Conservation (phyloP, 202 grass and related monocot genomes). For the Zizania palustris region DNA sequence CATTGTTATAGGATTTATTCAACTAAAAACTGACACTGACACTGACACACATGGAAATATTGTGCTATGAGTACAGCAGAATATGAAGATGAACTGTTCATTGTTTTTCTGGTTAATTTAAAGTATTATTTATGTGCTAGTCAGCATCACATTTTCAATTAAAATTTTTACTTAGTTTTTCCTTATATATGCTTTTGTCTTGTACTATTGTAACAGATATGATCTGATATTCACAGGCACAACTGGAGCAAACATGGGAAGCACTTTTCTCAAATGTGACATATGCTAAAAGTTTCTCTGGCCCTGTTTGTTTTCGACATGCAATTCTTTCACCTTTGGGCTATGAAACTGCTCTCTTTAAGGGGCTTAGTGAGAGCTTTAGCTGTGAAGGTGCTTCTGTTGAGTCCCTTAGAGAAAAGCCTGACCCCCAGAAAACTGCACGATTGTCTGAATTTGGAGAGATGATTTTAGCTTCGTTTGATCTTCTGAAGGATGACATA, state of each 20-base stretch:
- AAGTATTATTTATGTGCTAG: constrained; percentile 25
- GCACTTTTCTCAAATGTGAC: constrained; percentile 77
- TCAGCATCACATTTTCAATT: constrained; percentile 22
- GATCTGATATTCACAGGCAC: constrained; percentile 63
- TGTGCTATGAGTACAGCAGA: neutral
- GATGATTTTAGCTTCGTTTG: constrained; percentile 74
- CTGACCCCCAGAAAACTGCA: constrained; percentile 68
- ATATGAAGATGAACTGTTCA: neutral
- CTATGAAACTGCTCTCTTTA: constrained; percentile 94
- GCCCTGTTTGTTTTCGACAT: constrained; percentile 91
- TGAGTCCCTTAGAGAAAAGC: constrained; percentile 51
- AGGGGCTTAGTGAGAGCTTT: constrained; percentile 80
- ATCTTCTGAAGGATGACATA: constrained; percentile 55
- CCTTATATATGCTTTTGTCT: constrained; percentile 29
- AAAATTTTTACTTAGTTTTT: neutral
- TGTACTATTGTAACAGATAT: constrained; percentile 45
- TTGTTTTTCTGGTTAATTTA: neutral
- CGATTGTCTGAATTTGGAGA: constrained; percentile 95
- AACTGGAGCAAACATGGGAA: constrained; percentile 92
- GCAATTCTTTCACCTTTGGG: constrained; percentile 88
- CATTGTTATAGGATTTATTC: constrained; percentile 13
- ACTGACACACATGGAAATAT: neutral
- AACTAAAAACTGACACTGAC: neutral
- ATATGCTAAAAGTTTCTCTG: constrained; percentile 88
- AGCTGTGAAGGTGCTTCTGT: constrained; percentile 63